phyloP scores from a whole-genome alignment of 192 early-diverging fungal genomes.

The Podila epicladia region DNA sequence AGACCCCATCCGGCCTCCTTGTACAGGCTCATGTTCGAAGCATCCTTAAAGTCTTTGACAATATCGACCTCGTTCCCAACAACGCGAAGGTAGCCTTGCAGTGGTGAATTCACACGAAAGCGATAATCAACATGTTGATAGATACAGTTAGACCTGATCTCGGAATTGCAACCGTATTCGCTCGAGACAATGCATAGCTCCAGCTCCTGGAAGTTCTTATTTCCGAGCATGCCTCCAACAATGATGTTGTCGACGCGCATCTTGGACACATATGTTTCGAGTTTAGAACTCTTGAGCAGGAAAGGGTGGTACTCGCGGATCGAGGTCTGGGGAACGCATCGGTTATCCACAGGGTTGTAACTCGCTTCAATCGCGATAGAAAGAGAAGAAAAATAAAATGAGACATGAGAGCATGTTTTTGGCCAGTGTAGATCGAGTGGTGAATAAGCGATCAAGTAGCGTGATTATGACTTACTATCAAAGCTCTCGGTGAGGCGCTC shows the following conservation, averaged over 20 bases:
- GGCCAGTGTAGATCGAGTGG: no score
- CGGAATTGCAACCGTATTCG: not conserved
- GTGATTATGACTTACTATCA: no score
- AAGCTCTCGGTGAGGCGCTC: no score
- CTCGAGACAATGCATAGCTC: not conserved
- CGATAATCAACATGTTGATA: not conserved
- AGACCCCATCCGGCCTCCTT: conserved; percentile 18
- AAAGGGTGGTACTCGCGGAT: not conserved
- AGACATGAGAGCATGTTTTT: no score
- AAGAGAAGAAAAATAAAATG: no score
- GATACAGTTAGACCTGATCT: not conserved
- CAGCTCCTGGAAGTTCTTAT: not conserved
- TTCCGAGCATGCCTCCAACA: not conserved
- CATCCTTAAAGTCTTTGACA: not conserved
- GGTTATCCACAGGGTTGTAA: no score
- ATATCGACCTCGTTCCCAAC: not conserved
- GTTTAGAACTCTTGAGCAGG: not conserved
- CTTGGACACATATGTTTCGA: not conserved
- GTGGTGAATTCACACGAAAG: not conserved
- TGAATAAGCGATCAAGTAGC: no score
- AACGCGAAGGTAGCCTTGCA: not conserved
- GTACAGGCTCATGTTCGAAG: not conserved
- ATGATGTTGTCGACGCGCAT: not conserved
- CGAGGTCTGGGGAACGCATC: not conserved
- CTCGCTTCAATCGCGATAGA: no score